Evolutionary conservation across 2,329 filamentous ascomycete species (phyloP).

Genomic region (Aspergillus sp.): DNA sequence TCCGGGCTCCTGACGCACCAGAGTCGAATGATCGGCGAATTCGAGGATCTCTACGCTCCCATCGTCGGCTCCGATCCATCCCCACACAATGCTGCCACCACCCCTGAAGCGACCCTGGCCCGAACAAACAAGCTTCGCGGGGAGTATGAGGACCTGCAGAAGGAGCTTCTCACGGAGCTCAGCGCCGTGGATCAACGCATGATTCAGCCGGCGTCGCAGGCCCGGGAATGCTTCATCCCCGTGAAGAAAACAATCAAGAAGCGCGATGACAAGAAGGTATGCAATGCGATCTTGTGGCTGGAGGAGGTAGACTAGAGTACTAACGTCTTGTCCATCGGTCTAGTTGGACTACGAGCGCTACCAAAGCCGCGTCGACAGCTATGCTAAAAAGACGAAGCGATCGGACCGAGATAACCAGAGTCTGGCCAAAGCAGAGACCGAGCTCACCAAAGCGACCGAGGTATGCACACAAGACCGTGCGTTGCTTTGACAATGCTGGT

Average conservation of each 20-base stretch:
- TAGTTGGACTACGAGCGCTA: conserved; percentile 77
- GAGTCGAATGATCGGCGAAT: conserved; percentile 64
- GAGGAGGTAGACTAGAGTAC: not conserved
- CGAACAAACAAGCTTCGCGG: conserved; percentile 65
- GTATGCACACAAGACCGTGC: conserved; percentile 41
- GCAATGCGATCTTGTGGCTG: not conserved
- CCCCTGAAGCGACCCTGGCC: conserved; percentile 62
- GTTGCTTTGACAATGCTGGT: not conserved
- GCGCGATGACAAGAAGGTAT: conserved; percentile 72
- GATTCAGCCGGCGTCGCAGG: conserved; percentile 67
- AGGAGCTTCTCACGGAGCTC: conserved; percentile 70
- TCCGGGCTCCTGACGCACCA: conserved; percentile 69
- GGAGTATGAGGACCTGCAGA: conserved; percentile 68
- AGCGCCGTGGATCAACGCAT: conserved; percentile 68
- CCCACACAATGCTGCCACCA: conserved; percentile 57
- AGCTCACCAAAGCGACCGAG: conserved; percentile 64
- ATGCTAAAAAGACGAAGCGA: conserved; percentile 67
- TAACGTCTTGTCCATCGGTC: not conserved
- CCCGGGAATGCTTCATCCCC: conserved; percentile 66
- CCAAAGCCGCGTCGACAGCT: conserved; percentile 67
- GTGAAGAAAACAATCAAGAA: conserved; percentile 83
- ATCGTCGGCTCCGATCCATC: conserved; percentile 66
- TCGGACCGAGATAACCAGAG: conserved; percentile 71
- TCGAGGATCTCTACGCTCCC: conserved; percentile 73
- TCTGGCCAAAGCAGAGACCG: conserved; percentile 69